These are phyloP conservation scores for Oxytropis ochrocephala DNA, from an alignment of 306 rosid genomes.

Conservation along the genomic window DNA sequence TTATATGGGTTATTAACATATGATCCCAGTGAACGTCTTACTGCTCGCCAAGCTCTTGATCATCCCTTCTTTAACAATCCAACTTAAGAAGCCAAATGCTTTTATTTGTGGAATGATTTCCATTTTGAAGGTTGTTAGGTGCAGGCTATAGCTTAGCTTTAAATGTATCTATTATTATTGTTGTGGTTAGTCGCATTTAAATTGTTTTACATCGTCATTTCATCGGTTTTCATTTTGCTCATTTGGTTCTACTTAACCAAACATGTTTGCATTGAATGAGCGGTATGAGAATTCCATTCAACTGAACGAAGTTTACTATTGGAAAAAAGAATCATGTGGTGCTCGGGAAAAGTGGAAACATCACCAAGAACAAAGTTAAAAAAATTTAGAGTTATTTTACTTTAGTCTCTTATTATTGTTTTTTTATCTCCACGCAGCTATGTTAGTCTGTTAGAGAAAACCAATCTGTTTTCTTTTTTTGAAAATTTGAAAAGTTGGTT, in stretches of 20 bases:
- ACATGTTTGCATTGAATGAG: not conserved
- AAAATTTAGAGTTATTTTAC: not conserved
- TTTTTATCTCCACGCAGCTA: too few relatives aligned
- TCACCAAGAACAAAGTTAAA: not conserved
- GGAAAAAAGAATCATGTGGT: not conserved
- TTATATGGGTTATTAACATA: constrained; percentile 57
- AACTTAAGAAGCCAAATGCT: constrained; percentile 27
- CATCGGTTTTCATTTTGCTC: not conserved
- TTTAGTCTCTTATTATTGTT: too few relatives aligned
- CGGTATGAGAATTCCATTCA: not conserved
- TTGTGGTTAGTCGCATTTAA: not conserved
- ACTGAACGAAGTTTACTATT: not conserved
- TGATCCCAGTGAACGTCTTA: constrained; percentile 66
- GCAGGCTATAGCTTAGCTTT: not conserved
- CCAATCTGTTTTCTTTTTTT: too few relatives aligned
- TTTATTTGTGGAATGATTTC: not conserved
- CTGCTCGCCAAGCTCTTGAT: constrained; percentile 71
- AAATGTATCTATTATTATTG: constrained; percentile 17
- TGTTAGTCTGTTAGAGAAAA: too few relatives aligned
- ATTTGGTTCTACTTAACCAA: not conserved
- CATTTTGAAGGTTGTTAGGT: not conserved
- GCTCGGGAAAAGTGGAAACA: not conserved
- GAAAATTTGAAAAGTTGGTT: too few relatives aligned
- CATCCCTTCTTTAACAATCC: constrained; percentile 70
- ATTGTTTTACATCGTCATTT: not conserved